Evolutionary conservation across 305 asterid genomes (phyloP), one percentile per base, ranked within the genome.

Genomic region (Coffea humblotiana): DNA sequence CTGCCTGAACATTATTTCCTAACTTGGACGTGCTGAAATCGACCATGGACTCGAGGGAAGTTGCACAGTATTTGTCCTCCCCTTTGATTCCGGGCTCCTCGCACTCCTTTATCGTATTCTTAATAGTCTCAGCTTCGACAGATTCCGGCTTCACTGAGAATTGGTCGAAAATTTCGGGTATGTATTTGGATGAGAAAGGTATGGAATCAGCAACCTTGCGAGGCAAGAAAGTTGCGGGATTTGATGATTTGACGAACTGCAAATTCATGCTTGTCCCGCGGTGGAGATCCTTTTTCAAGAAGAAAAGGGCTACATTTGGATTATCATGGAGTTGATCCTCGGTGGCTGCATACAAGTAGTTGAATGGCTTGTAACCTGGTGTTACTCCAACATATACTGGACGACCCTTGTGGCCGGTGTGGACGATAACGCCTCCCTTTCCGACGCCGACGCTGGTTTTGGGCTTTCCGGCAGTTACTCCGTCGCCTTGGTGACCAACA

Each of bases 11-110:
- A 25, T 76, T 66, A 51, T 77, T 80, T 43, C 86, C 83, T 3
- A 90, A 29, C 63, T 82, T 86, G 61, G 92, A 87, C 15, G 84
- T 78, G 82, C 85, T 83, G 88, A 89, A 93, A 83, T 91, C 96
- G 4, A 93, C 81, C 97, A 93, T 93, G 40, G 97, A 86, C 67
- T 91, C 94, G 77, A 93, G 65, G 1, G 95, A 91, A 72, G 97
- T 93, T 8, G 95, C 92, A 40, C 97, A 91, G 11, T 81, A 70
- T 35, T 88, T 90, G 79, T 88, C 92, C 60, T 93, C 95, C 4
- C 92, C 93, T 64, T 82, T 58, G 2, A 85, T 48, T 7, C 83
- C 86, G 2, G 74, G 83, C 40, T 82, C 87, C 85, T 93, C 92
- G 63, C 97, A 93, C 37, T 87, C 90, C 16, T 73, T 51, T 2